Base-by-base conservation (phyloP, 2,329 filamentous ascomycete species). In the Fusarium annulatum region DNA sequence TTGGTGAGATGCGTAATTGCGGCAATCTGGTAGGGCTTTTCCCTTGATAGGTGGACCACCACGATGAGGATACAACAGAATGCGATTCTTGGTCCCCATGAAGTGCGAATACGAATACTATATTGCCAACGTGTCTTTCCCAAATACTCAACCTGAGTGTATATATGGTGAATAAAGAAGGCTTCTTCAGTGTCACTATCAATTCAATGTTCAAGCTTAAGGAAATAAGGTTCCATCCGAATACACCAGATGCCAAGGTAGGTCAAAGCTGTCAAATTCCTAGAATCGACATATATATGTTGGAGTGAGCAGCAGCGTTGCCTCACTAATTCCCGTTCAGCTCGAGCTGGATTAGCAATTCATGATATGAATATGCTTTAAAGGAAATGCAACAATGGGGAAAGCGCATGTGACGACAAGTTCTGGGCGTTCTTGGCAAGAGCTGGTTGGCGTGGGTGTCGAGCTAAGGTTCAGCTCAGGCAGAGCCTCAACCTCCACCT, bases 41-140 rank as follows among this genome's bases (percentile, higher is more conserved):
- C 33, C 34, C n/a, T 43, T n/a, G 21, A 14, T 41, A 18, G 19
- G 16, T 26, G 23, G 28, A 21, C 38, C 64, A 30, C 39, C 28
- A 45, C 38, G n/a, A 21, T n/a, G 43, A 33, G 41, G 33, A 33
- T 36, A 42, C 26, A 26, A 30, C 7, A 33, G 21, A 30, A 23
- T 10, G 21, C 14, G 5, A 34, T 60, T 46, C 36, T n/a, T 41
- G 26, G 36, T 48, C 26, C 36, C 8, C 11, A n/a, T 57, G 5
- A 7, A 43, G 34, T 63, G 45, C 72, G 72, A 75, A 69, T 73
- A 73, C 72, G 72, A 75, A 67, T 74, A 73, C 72, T 61, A 28
- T 16, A 21, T 8, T 34, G 23, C 10, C 30, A 9, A 43, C 14
- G 19, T 42, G 41, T 48, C 28, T 28, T 26, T 23, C 12, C 7